A percentile compares a stretch with the other conserved stretches of the same genome.
Evolutionary conservation across 345 rosid genomes (phyloP).

Genomic region (Linum lewisii): DNA sequence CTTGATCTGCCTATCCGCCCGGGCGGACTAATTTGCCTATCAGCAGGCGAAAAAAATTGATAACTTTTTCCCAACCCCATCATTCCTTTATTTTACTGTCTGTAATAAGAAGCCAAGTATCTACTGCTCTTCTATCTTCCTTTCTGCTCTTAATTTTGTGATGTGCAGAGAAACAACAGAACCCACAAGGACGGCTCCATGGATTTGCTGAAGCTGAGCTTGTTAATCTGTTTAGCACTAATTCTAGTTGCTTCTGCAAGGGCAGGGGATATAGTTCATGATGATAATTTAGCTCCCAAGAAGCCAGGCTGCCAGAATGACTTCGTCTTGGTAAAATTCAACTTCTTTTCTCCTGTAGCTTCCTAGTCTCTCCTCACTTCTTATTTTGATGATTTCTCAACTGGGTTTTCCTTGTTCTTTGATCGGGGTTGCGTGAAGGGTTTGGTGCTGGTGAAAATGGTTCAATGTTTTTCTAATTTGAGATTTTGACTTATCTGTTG

Average conservation of each 20-base stretch:
- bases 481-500: neutral
- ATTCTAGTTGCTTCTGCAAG: neutral
- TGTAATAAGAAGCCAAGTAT: neutral
- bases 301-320: slow-evolving; percentile 69
- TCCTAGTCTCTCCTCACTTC: slow-evolving; percentile 13
- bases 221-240: neutral
- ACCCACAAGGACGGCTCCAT: neutral
- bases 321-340: slow-evolving; percentile 67
- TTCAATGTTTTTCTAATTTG: neutral
- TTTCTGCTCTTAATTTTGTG: neutral
- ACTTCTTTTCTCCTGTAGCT: neutral
- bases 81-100: neutral
- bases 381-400: slow-evolving; percentile 16
- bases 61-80: neutral
- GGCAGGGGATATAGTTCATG: neutral
- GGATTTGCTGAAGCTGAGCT: neutral
- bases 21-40: too few relatives aligned
- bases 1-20: too few relatives aligned
- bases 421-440: slow-evolving; percentile 10
- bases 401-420: slow-evolving; percentile 20
- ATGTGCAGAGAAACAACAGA: neutral
- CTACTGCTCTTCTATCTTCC: neutral
- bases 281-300: neutral
- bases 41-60: too few relatives aligned
- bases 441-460: slow-evolving; percentile 1